Conservation (phyloP, 768 basidiomycete species). For the Macrolepiota albuminosa region DNA sequence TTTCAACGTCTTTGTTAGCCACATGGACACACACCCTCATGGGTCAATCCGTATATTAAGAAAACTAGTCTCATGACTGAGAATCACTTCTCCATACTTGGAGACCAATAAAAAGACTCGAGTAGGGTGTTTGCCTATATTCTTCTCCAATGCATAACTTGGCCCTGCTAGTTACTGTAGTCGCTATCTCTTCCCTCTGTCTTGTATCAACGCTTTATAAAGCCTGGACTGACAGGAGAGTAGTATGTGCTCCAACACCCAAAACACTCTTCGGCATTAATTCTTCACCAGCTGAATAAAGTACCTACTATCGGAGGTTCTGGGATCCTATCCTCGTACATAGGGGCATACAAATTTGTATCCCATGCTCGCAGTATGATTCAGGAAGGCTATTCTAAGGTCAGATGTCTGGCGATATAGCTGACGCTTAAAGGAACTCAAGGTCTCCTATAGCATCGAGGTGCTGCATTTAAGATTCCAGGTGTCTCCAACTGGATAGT, state of each 20-base stretch:
- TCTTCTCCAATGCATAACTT: not conserved
- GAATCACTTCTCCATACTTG: not conserved
- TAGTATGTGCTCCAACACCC: not conserved
- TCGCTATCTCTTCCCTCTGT: conserved; percentile 1
- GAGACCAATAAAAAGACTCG: not conserved
- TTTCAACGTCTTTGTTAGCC: not conserved
- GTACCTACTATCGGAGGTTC: conserved; percentile 30
- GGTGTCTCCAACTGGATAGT: conserved; percentile 39
- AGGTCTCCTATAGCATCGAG: conserved; percentile 10
- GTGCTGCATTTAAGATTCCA: conserved; percentile 35
- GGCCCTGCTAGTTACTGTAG: not conserved
- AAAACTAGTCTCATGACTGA: not conserved
- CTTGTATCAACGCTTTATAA: not conserved
- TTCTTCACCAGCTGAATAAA: conserved; percentile 11
- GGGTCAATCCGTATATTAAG: no score
- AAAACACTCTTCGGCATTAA: not conserved
- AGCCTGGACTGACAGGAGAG: conserved; percentile 2
- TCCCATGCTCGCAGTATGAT: conserved; percentile 21
- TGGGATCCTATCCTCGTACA: conserved; percentile 26
- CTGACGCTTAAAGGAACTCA: not conserved
- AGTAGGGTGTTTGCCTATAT: not conserved
- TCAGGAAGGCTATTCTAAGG: conserved; percentile 28
- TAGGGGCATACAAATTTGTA: conserved; percentile 22
- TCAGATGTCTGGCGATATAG: not conserved
- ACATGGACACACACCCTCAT: not conserved